Evolutionary conservation across 768 basidiomycete species (phyloP).

Genomic region (Mycena venus): DNA sequence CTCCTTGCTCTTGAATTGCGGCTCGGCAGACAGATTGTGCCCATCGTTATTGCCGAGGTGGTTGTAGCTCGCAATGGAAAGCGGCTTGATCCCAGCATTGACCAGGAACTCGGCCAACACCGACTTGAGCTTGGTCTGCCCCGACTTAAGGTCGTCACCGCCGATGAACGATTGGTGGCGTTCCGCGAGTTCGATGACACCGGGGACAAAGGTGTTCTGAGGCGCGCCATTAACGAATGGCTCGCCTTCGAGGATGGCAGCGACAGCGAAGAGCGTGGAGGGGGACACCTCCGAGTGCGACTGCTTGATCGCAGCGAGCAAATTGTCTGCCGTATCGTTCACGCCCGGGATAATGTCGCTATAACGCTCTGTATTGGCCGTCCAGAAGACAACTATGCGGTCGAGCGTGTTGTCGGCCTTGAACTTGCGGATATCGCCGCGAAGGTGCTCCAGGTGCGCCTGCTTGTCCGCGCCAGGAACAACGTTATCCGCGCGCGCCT

Average conservation of each 20-base stretch:
- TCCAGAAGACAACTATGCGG: slow-evolving; percentile 96
- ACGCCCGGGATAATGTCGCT: slow-evolving; percentile 94
- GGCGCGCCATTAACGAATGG: slow-evolving; percentile 98
- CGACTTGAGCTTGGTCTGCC: slow-evolving; percentile 97
- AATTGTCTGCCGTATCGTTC: slow-evolving; percentile 93
- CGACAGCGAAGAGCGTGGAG: slow-evolving; percentile 95
- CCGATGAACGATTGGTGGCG: slow-evolving; percentile 92
- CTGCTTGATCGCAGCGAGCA: slow-evolving; percentile 83
- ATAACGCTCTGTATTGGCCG: slow-evolving; percentile 98
- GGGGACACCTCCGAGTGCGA: slow-evolving; percentile 97
- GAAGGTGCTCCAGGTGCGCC: slow-evolving; percentile 91
- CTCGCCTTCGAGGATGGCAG: slow-evolving; percentile 93
- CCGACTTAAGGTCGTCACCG: slow-evolving; percentile 97
- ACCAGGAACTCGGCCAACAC: slow-evolving; percentile 99
- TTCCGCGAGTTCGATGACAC: slow-evolving; percentile 94
- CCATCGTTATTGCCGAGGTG: slow-evolving; percentile 99
- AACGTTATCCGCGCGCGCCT: slow-evolving; percentile 94
- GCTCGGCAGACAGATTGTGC: slow-evolving; percentile 88
- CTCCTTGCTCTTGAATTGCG: slow-evolving; percentile 98
- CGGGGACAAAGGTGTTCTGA: slow-evolving; percentile 99
- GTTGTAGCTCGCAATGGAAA: slow-evolving; percentile 98
- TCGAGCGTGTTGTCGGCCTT: slow-evolving; percentile 87
- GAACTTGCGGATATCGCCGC: slow-evolving; percentile 94
- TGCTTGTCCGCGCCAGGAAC: slow-evolving; percentile 90
- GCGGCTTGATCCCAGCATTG: slow-evolving; percentile 97